A percentile compares a stretch with the other conserved stretches of the same genome.
phyloP scores from a whole-genome alignment of 352 stramenopile genomes.

The Phytophthora idaei region DNA sequence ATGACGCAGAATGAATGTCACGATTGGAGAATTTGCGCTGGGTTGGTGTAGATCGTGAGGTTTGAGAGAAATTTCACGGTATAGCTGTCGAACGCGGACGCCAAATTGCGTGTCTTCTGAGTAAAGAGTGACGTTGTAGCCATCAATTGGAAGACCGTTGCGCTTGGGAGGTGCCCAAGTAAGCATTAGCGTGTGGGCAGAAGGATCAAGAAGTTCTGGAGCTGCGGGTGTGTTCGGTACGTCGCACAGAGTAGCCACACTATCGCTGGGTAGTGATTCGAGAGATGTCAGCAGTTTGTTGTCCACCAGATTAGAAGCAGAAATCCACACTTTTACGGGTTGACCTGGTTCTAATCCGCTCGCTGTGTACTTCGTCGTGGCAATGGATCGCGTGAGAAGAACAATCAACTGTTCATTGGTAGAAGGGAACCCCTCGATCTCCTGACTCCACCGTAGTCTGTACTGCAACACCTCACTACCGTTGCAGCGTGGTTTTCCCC shows the following conservation, averaged over 20 bases:
- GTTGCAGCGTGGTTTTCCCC: conserved; percentile 67
- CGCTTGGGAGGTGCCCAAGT: conserved; percentile 43
- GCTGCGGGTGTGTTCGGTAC: conserved; percentile 44
- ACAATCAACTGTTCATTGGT: conserved; percentile 18
- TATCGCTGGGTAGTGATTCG: conserved; percentile 47
- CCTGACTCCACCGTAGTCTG: conserved; percentile 57
- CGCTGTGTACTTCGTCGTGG: conserved; percentile 54
- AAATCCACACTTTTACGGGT: conserved; percentile 50
- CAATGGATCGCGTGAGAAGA: conserved; percentile 58
- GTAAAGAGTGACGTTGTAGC: conserved; percentile 56
- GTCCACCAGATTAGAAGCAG: conserved; percentile 66
- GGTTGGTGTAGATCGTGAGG: conserved; percentile 28
- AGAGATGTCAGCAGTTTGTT: conserved; percentile 55
- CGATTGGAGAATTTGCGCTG: background rate
- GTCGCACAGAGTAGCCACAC: conserved; percentile 48
- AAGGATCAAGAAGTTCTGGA: conserved; percentile 33
- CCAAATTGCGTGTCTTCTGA: conserved; percentile 65
- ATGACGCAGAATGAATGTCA: conserved; percentile 31
- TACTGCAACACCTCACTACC: conserved; percentile 79
- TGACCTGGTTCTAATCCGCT: conserved; percentile 44
- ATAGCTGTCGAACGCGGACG: conserved; percentile 48
- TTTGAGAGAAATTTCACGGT: conserved; percentile 39
- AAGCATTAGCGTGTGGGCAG: conserved; percentile 50
- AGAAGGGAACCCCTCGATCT: conserved; percentile 6
- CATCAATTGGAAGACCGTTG: conserved; percentile 59